phyloP scores from a whole-genome alignment of 768 basidiomycete species.

The Kwoniella pini region DNA sequence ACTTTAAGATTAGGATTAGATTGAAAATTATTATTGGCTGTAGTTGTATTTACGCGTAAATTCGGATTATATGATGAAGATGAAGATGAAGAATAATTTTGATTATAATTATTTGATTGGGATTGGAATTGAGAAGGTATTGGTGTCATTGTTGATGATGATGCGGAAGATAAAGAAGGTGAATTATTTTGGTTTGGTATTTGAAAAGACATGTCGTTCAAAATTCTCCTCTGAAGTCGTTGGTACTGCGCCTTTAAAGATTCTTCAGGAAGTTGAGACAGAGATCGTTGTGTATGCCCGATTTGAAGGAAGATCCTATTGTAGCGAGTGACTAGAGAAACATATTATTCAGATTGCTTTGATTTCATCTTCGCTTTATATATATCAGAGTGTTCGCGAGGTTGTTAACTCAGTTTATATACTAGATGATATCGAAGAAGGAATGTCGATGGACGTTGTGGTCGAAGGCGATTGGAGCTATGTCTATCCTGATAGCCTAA shows the following conservation, averaged over 20 bases:
- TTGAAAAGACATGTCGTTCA: conserved; percentile 12
- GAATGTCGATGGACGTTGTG: too few relatives aligned
- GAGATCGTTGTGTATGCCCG: neutral
- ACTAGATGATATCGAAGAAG: too few relatives aligned
- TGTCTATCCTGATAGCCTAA: neutral
- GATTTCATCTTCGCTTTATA: too few relatives aligned
- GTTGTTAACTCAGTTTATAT: too few relatives aligned
- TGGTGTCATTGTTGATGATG: conserved; percentile 7
- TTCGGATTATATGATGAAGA: neutral
- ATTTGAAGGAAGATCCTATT: too few relatives aligned
- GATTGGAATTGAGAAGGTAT: neutral
- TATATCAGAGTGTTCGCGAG: too few relatives aligned
- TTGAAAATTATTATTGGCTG: neutral
- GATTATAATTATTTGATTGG: neutral
- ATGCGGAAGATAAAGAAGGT: conserved; percentile 8
- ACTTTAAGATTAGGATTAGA: too few relatives aligned
- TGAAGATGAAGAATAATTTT: neutral
- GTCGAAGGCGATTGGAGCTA: too few relatives aligned
- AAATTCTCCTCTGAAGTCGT: too few relatives aligned
- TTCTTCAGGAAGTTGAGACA: neutral
- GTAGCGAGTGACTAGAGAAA: too few relatives aligned
- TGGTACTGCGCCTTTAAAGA: neutral
- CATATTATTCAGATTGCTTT: too few relatives aligned
- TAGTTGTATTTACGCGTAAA: conserved; percentile 8
- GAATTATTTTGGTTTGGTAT: neutral